Base-by-base conservation (phyloP, 306 rosid genomes). In the Trifolium repens region DNA sequence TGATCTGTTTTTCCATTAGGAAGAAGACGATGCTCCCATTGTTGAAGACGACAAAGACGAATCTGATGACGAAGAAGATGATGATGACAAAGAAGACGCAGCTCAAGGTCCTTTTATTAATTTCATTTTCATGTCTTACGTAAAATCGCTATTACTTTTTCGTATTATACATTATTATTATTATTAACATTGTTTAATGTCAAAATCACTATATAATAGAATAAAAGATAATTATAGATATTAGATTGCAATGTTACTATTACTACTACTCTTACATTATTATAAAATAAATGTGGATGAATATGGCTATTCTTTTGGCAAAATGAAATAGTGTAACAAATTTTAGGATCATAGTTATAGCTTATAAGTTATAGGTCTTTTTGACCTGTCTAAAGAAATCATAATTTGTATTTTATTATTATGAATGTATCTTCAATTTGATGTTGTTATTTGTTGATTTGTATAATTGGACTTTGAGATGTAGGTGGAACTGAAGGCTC, bases 401-500 rank as follows among this genome's bases (percentile, higher is more conserved):
- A 46, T 35, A 67, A 61, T 35, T 8, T 43, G 24, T 11, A 14
- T 26, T 24, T 77, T 11, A 17, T 46, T 39, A 11, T 54, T 54
- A 54, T 54, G 39, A 32, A 32, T 11, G 8, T 9, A 17, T 22
- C 69, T 76, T 58, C 15, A 10, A 15, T n/a, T 3, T 67, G 9
- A 7, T 66, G 66, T 4, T 66, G 59, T 71, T 37, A 47, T 35
- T 7, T 46, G 17, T 37, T 72, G 37, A 55, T 53, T 12, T 27
- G 19, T 19, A 49, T 61, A 16, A 49, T 46, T 79, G 71, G 70
- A 71, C 26, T 77, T 49, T 62, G 77, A 39, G 47, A 72, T 86
- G 67, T 72, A 88, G 98, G 91, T 52, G 87, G 76, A 13, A 66
- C 75, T 64, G 99, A 89, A 63, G 84, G 90, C 63, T 92, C 97